Conservation (phyloP, 176 grass and related monocot species). For the Paspalum vaginatum region DNA sequence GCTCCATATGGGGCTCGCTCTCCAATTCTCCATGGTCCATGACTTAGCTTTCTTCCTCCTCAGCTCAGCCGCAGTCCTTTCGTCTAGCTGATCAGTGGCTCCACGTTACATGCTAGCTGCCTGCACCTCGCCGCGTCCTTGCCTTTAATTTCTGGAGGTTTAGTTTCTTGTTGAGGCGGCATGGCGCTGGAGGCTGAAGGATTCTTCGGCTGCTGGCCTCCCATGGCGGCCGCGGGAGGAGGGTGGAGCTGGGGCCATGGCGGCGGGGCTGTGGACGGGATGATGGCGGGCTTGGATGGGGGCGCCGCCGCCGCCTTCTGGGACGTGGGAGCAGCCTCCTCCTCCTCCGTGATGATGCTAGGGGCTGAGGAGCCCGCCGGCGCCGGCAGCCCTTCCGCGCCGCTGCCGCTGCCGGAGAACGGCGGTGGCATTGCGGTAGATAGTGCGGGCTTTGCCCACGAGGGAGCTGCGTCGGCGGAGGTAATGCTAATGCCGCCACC, state of each 20-base stretch:
- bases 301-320: neutral
- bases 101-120: constrained; percentile 35
- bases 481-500: neutral
- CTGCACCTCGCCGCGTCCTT: neutral
- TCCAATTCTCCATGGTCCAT: neutral
- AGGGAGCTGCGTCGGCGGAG: neutral
- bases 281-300: constrained; percentile 21
- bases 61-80: neutral
- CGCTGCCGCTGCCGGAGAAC: constrained; percentile 14
- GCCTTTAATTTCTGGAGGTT: constrained; percentile 15
- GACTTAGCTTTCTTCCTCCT: constrained; percentile 18
- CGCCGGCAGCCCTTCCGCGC: neutral
- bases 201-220: constrained; percentile 36
- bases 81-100: neutral
- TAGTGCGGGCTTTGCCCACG: neutral
- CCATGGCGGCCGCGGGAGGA: constrained; percentile 41
- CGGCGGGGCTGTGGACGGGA: constrained; percentile 6
- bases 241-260: constrained; percentile 39
- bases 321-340: constrained; percentile 35
- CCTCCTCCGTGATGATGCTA: constrained; percentile 27
- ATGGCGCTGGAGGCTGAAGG: constrained; percentile 81
- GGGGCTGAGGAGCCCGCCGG: constrained; percentile 12
- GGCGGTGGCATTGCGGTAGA: neutral
- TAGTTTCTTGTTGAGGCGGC: neutral
- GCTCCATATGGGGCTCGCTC: constrained; percentile 3